These are phyloP conservation scores for Pseudomonodictys pantanalensis DNA, from an alignment of 495 filamentous ascomycete genomes.

Conservation along the genomic window DNA sequence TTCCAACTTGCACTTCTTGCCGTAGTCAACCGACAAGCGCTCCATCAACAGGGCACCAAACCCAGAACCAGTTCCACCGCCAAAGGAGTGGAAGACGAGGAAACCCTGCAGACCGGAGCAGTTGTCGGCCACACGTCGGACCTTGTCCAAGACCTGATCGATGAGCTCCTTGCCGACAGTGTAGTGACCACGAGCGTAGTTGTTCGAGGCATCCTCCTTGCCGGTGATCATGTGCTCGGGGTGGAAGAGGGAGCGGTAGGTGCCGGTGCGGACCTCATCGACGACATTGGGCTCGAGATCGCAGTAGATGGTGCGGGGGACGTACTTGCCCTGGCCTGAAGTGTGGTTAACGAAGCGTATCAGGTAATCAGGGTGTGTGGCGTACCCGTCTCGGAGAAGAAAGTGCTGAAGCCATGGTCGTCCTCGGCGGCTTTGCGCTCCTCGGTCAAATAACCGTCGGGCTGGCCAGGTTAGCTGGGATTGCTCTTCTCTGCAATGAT, in stretches of 20 bases:
- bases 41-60: constrained; percentile 98
- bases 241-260: constrained; percentile 95
- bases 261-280: constrained; percentile 97
- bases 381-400: constrained; percentile 99
- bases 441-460: constrained; percentile 97
- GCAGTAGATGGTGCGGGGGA: constrained; percentile 98
- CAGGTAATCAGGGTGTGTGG: not conserved
- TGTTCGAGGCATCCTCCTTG: constrained; percentile 99
- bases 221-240: constrained; percentile 98
- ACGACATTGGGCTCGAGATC: constrained; percentile 99
- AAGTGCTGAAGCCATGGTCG: constrained; percentile 98
- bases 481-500: constrained; percentile 14
- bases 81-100: constrained; percentile 99
- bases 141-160: constrained; percentile 93
- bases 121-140: constrained; percentile 92
- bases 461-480: constrained; percentile 60
- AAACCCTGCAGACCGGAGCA: constrained; percentile 98
- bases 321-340: constrained; percentile 94
- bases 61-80: constrained; percentile 96
- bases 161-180: constrained; percentile 98
- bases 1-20: constrained; percentile 99
- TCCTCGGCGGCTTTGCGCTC: constrained; percentile 90
- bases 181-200: constrained; percentile 98
- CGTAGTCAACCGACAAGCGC: constrained; percentile 94
- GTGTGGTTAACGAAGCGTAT: constrained; percentile 17